A percentile compares a stretch with the other conserved stretches of the same genome.
These are phyloP conservation scores for Sordariomycetes sp. DNA, from an alignment of 2,329 filamentous ascomycete genomes.

Conservation along the genomic window DNA sequence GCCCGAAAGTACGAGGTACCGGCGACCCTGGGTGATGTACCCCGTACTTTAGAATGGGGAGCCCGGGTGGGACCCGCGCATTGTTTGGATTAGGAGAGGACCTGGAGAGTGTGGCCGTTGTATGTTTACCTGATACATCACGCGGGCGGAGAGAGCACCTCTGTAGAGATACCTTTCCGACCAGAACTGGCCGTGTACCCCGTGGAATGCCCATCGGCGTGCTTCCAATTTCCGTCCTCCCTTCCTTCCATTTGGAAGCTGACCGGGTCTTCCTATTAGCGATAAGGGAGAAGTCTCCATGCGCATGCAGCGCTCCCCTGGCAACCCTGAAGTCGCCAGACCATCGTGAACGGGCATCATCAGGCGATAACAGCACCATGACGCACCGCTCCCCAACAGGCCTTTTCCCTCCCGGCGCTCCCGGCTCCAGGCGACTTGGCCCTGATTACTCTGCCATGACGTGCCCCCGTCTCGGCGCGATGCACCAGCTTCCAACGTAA, in stretches of 20 bases:
- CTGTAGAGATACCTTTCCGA: neutral
- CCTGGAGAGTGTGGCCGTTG: neutral
- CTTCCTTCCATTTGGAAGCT: no score
- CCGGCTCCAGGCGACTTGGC: no score
- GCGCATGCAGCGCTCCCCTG: neutral
- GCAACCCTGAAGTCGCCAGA: no score
- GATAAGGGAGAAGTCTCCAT: neutral
- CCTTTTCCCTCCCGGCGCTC: no score
- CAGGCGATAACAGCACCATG: no score
- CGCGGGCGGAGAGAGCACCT: neutral
- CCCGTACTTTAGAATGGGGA: neutral
- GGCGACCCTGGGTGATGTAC: neutral
- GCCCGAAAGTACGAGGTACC: neutral
- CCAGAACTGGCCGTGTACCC: neutral
- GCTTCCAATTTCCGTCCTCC: neutral
- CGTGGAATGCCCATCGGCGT: neutral
- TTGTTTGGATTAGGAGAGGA: neutral
- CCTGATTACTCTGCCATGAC: no score
- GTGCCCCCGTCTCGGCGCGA: no score
- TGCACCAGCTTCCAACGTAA: no score
- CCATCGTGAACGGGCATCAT: no score
- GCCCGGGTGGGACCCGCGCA: neutral
- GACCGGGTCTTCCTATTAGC: neutral
- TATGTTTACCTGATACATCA: neutral
- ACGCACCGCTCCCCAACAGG: no score